Conservation (phyloP, 2,329 filamentous ascomycete species). For the Coniosporium tulheliwenetii region DNA sequence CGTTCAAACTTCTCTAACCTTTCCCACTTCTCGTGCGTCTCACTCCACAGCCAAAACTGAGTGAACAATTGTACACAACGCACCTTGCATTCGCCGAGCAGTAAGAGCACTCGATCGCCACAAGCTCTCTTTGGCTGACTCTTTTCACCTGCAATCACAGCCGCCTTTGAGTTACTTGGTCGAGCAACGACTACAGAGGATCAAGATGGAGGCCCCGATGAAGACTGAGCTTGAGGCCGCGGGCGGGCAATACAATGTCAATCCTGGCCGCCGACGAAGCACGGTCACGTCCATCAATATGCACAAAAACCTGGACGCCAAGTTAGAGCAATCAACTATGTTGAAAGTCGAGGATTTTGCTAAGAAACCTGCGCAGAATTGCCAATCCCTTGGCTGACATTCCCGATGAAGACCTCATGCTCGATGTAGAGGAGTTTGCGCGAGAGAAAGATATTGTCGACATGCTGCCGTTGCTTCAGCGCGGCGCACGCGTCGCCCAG, state of each 20-base stretch:
- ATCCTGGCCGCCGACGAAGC: background rate
- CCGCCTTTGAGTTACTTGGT: too few relatives aligned
- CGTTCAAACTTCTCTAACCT: too few relatives aligned
- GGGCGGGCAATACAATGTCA: background rate
- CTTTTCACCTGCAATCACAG: too few relatives aligned
- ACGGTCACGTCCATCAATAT: background rate
- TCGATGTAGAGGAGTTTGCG: constrained; percentile 47
- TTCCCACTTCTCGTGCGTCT: too few relatives aligned
- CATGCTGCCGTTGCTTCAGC: constrained; percentile 42
- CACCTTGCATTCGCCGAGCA: too few relatives aligned
- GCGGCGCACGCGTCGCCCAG: constrained; percentile 60
- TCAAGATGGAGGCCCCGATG: too few relatives aligned
- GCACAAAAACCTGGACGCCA: background rate
- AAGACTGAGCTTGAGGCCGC: too few relatives aligned
- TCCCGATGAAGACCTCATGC: constrained; percentile 32
- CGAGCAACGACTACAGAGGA: too few relatives aligned
- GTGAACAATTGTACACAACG: too few relatives aligned
- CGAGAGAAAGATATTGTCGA: constrained; percentile 41
- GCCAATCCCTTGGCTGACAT: constrained; percentile 42
- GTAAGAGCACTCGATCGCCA: too few relatives aligned
- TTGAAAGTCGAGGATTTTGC: background rate
- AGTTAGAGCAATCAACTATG: background rate
- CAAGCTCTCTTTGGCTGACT: too few relatives aligned
- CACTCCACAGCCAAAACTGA: too few relatives aligned
- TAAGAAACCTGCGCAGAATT: constrained; percentile 23